Conservation (phyloP, 1,284 basidiomycete genomes). For the Cryptococcus depauperatus region DNA sequence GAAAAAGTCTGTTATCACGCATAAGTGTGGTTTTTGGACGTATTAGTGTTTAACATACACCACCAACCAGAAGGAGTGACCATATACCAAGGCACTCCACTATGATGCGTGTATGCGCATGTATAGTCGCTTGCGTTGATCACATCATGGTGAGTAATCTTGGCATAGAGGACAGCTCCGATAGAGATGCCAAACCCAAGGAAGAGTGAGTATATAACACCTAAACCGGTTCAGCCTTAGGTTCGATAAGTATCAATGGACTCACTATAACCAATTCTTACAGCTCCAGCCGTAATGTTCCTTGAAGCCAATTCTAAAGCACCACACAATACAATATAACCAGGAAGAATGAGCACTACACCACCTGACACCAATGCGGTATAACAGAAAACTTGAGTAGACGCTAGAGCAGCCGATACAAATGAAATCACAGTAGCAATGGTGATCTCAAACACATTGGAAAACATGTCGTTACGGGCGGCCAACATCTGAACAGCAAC, state of each 20-base stretch:
- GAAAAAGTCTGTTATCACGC: conserved; percentile 55
- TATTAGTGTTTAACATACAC: conserved; percentile 39
- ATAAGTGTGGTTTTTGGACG: neutral
- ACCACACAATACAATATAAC: conserved; percentile 71
- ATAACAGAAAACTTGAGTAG: conserved; percentile 70
- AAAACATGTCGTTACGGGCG: conserved; percentile 71
- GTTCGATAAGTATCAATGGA: conserved; percentile 53
- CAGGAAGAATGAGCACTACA: conserved; percentile 80
- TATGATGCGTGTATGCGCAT: conserved; percentile 53
- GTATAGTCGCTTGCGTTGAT: conserved; percentile 55
- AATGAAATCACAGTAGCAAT: conserved; percentile 72
- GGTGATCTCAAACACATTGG: conserved; percentile 68
- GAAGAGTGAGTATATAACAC: conserved; percentile 52
- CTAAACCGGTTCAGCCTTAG: conserved; percentile 2
- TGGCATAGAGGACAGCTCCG: conserved; percentile 60
- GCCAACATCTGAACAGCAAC: conserved; percentile 67
- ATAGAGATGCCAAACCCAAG: conserved; percentile 77
- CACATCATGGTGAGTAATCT: conserved; percentile 47
- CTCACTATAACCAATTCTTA: conserved; percentile 68
- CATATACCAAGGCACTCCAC: conserved; percentile 47
- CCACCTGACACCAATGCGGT: conserved; percentile 74
- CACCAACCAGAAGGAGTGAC: conserved; percentile 43
- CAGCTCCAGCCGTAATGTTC: conserved; percentile 74
- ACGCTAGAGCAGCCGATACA: conserved; percentile 64
- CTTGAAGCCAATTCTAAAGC: conserved; percentile 66